phyloP scores from a whole-genome alignment of 2,329 filamentous ascomycete species.

The Fusarium caatingaense region DNA sequence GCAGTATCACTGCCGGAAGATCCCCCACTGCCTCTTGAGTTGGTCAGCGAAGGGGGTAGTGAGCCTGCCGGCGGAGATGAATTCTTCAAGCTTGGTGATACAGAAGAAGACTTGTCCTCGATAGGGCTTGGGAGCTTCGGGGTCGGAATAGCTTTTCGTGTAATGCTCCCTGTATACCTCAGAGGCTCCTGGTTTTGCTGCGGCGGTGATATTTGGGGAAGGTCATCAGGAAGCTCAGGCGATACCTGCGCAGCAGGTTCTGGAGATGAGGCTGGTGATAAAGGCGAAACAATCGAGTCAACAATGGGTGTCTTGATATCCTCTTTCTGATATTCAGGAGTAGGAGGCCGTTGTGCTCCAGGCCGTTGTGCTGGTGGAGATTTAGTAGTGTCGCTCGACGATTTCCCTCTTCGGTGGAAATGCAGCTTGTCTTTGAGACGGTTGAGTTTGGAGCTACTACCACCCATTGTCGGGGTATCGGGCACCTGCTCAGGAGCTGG shows the following conservation, averaged over 20 bases:
- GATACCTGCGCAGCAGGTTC: constrained; percentile 52
- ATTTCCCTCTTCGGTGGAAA: constrained; percentile 41
- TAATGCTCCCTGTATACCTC: constrained; percentile 28
- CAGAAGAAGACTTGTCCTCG: constrained; percentile 40
- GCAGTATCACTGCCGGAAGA: constrained; percentile 40
- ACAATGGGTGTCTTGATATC: constrained; percentile 54
- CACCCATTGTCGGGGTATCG: constrained; percentile 49
- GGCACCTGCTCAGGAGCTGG: constrained; percentile 29
- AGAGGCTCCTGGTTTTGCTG: constrained; percentile 26
- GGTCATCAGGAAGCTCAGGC: constrained; percentile 50
- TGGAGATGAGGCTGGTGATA: constrained; percentile 60
- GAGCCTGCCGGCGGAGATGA: constrained; percentile 39
- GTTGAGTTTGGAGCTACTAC: constrained; percentile 49
- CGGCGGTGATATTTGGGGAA: constrained; percentile 24
- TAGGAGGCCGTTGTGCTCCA: constrained; percentile 56
- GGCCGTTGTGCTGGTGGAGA: constrained; percentile 34
- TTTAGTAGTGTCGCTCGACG: constrained; percentile 41
- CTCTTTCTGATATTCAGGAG: constrained; percentile 61
- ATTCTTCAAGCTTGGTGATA: constrained; percentile 33
- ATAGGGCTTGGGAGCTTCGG: constrained; percentile 38
- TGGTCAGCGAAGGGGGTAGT: constrained; percentile 33
- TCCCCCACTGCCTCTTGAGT: constrained; percentile 21
- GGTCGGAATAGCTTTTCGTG: constrained; percentile 45
- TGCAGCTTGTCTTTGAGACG: constrained; percentile 48
- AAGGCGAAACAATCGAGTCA: constrained; percentile 55